phyloP scores from a whole-genome alignment of 2,329 filamentous ascomycete genomes.

The Beauveria medogensis region DNA sequence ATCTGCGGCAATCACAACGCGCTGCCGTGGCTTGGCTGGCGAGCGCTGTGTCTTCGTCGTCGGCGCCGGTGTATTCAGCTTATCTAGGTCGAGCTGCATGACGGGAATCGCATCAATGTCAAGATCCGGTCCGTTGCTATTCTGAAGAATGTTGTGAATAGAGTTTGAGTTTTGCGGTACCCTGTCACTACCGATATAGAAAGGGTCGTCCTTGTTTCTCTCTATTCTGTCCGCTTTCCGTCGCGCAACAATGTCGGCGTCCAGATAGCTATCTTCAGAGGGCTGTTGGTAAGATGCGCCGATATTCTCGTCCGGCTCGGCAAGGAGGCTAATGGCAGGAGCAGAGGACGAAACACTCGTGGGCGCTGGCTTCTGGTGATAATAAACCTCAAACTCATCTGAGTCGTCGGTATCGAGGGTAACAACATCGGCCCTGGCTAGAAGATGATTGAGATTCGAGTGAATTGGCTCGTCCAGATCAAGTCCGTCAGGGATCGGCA shows the following conservation, averaged over 20 bases:
- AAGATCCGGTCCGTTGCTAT: slow-evolving; percentile 66
- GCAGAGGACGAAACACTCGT: slow-evolving; percentile 41
- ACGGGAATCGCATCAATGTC: slow-evolving; percentile 95
- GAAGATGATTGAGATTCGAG: slow-evolving; percentile 57
- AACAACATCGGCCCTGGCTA: slow-evolving; percentile 50
- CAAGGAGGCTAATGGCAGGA: slow-evolving; percentile 48
- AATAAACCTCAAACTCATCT: slow-evolving; percentile 61
- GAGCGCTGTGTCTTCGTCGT: slow-evolving; percentile 25
- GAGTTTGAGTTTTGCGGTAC: slow-evolving; percentile 61
- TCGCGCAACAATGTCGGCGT: slow-evolving; percentile 65
- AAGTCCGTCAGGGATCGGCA: slow-evolving; percentile 67
- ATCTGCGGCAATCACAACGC: slow-evolving; percentile 62
- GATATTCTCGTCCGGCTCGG: slow-evolving; percentile 41
- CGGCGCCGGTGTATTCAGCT: slow-evolving; percentile 26
- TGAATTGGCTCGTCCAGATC: slow-evolving; percentile 81
- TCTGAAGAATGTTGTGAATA: slow-evolving; percentile 67
- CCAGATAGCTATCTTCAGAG: slow-evolving; percentile 57
- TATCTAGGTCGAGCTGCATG: slow-evolving; percentile 78
- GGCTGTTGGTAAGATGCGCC: slow-evolving; percentile 51
- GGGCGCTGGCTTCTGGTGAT: slow-evolving; percentile 47
- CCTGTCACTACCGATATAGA: slow-evolving; percentile 66
- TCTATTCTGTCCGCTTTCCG: slow-evolving; percentile 71
- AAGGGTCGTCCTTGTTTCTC: slow-evolving; percentile 86
- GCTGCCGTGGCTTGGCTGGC: slow-evolving; percentile 41
- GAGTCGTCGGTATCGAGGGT: slow-evolving; percentile 44